Evolutionary conservation across 371 early-diverging fungal genomes (phyloP).

Genomic region (Mucor mucedo): DNA sequence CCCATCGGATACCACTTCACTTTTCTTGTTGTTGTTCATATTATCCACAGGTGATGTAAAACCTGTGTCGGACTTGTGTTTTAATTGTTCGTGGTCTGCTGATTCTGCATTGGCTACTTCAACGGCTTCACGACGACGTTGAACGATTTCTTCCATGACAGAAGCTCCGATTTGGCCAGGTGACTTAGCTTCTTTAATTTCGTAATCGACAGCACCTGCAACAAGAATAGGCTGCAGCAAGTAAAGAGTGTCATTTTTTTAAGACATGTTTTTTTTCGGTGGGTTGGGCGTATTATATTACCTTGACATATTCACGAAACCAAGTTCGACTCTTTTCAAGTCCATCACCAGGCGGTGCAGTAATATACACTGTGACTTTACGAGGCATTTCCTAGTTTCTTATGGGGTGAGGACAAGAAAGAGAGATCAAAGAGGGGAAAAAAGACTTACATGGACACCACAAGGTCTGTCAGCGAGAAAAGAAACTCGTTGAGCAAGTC

Average conservation of each 20-base stretch:
- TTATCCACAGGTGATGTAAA: slow-evolving; percentile 10
- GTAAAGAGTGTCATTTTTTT: neutral
- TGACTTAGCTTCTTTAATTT: slow-evolving; percentile 61
- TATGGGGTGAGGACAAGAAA: too few species aligned
- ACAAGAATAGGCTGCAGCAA: slow-evolving; percentile 65
- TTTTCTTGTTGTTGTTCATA: neutral
- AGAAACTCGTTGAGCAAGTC: too few species aligned
- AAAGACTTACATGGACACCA: too few species aligned
- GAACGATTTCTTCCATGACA: slow-evolving; percentile 60
- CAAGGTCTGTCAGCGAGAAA: too few species aligned
- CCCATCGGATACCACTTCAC: slow-evolving; percentile 44
- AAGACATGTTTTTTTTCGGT: neutral
- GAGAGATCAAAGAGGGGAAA: too few species aligned
- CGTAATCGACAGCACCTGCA: slow-evolving; percentile 73
- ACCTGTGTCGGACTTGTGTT: slow-evolving; percentile 5
- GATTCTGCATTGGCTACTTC: neutral
- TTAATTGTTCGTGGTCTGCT: neutral
- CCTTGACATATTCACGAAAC: neutral
- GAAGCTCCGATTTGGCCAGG: slow-evolving; percentile 60
- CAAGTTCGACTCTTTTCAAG: too few species aligned
- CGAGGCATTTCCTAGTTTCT: too few species aligned
- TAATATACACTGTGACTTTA: too few species aligned
- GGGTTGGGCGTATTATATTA: neutral
- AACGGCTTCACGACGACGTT: slow-evolving; percentile 50
- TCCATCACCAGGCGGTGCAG: too few species aligned